Evolutionary conservation across 331 rosid genomes (phyloP).

Genomic region (Saraca asoca): DNA sequence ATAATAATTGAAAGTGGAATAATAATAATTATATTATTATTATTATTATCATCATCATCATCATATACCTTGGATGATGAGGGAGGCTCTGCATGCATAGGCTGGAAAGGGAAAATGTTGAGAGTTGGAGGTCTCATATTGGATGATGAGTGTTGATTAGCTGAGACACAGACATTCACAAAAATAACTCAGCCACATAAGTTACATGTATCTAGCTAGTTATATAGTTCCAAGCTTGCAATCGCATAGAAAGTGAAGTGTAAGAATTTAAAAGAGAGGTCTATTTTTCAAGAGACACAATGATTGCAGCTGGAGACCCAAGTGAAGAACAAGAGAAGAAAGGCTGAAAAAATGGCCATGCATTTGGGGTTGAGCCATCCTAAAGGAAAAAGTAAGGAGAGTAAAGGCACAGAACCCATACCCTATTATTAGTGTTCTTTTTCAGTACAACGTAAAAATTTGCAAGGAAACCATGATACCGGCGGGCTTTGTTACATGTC

Average conservation of each 20-base stretch:
- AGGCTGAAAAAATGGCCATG: conserved; percentile 36
- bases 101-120: conserved; percentile 95
- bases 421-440: conserved; percentile 37
- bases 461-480: conserved; percentile 49
- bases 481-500: conserved; percentile 62
- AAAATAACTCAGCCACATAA: conserved; percentile 33
- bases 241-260: too few relatives aligned
- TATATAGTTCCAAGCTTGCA: too few relatives aligned
- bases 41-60: too few relatives aligned
- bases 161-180: conserved; percentile 29
- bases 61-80: conserved; percentile 52
- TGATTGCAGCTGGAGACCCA: conserved; percentile 32
- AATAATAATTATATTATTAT: neutral
- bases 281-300: conserved; percentile 30
- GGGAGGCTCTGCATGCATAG: conserved; percentile 81
- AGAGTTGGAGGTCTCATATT: conserved; percentile 92
- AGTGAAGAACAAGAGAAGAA: conserved; percentile 6
- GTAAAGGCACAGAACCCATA: conserved; percentile 42
- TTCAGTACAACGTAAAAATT: conserved; percentile 39
- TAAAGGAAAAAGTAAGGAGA: conserved; percentile 27
- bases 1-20: too few relatives aligned
- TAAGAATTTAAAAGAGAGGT: too few relatives aligned
- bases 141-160: conserved; percentile 52
- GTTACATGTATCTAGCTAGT: neutral
- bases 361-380: conserved; percentile 31